phyloP scores from a whole-genome alignment of 306 rosid species.

The Albizia julibrissin region DNA sequence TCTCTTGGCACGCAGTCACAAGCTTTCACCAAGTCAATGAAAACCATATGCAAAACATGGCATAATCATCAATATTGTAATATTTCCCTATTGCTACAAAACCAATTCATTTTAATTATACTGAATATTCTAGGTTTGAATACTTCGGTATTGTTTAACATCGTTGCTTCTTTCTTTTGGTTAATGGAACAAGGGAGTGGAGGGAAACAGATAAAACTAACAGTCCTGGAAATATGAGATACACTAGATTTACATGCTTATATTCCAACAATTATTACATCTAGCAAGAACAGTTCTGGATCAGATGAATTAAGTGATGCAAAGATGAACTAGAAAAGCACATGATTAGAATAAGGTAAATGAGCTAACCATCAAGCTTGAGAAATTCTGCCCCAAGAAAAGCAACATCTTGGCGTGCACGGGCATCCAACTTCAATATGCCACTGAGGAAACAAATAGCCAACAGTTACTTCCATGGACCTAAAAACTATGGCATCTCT shows the following conservation, averaged over 20 bases:
- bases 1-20: no score
- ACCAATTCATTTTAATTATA: slow-evolving; percentile 3
- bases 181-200: neutral
- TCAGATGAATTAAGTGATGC: slow-evolving; percentile 22
- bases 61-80: neutral
- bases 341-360: slow-evolving; percentile 19
- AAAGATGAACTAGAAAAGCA: slow-evolving; percentile 21
- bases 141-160: neutral
- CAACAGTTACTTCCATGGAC: slow-evolving; percentile 20
- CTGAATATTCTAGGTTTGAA: neutral
- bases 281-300: slow-evolving; percentile 2
- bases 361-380: slow-evolving; percentile 83
- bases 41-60: no score
- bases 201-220: neutral
- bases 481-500: neutral
- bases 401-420: slow-evolving; percentile 94
- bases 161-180: slow-evolving; percentile 24
- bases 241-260: slow-evolving; percentile 1
- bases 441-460: slow-evolving; percentile 61
- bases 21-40: no score
- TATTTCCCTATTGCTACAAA: slow-evolving; percentile 19
- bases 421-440: slow-evolving; percentile 92
- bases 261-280: slow-evolving; percentile 22
- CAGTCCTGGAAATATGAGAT: slow-evolving; percentile 12
- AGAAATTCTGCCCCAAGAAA: slow-evolving; percentile 86